Base-by-base conservation (phyloP, 2,329 filamentous ascomycete genomes). In the Talaromyces rugulosus region DNA sequence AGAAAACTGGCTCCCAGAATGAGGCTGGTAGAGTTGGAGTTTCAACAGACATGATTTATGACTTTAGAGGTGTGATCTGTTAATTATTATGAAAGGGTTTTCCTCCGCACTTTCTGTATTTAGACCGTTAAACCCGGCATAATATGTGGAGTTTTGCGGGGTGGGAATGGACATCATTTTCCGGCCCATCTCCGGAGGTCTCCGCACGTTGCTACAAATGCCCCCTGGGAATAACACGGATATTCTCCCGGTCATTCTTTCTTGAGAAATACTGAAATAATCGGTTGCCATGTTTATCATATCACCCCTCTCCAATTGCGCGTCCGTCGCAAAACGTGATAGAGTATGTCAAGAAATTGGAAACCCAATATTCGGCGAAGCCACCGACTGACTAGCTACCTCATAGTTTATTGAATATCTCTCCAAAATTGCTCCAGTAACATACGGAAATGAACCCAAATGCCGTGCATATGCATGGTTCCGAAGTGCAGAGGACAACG, bases 401-500 rank as follows among this genome's bases (percentile, higher is more conserved):
- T 28, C 18, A 51, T 28, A 51, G 44, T 51, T 51, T 28, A 27
- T 51, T 28, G 44, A 51, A 51, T 51, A 51, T n/a, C 18, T 51
- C 44, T 51, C 44, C 12, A 27, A 28, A 59, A 59, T 59, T 59
- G 56, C 56, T 9, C 56, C 56, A 4, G 42, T 58, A 42, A 52
- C 56, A 50, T 33, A 51, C 23, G 44, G 18, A 34, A 58, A 33
- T 23, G 56, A 58, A 18, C 56, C 31, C 30, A 58, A 58, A n/a
- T 58, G 56, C 11, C 31, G 18, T 30, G 56, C 42, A 33, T 58
- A 58, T 52, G 56, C 56, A 14, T 58, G 56, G 56, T 58, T 58
- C 44, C 56, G 56, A 33, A 58, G 56, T 18, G 56, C 56, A 50
- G 56, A 58, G 31, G 56, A 58, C n/a, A 51, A 58, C 27, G 56